Percentiles rank a stretch among this genome's conserved stretches.
Conservation (phyloP, 1,139 yeast species). For the Schwanniomyces etchellsii region DNA sequence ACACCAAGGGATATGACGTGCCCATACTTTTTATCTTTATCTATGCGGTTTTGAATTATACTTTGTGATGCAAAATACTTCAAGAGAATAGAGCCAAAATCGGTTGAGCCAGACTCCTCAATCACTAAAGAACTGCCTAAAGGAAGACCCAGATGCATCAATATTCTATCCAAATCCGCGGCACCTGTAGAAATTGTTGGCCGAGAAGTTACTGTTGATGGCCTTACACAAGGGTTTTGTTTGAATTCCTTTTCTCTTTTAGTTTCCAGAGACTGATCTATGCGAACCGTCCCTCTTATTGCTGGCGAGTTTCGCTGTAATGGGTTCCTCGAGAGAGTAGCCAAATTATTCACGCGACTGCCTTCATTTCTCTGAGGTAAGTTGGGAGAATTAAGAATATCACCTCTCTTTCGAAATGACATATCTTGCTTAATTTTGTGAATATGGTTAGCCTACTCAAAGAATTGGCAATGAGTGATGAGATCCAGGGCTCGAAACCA, state of each 20-base stretch:
- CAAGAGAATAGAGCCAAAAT: conserved; percentile 69
- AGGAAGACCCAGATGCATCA: conserved; percentile 85
- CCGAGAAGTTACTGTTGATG: conserved; percentile 71
- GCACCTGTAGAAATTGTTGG: conserved; percentile 78
- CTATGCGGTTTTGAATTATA: conserved; percentile 56
- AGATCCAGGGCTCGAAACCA: too few species aligned
- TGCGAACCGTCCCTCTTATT: conserved; percentile 4
- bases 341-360: too few species aligned
- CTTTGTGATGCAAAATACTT: conserved; percentile 81
- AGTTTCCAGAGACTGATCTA: conserved; percentile 6
- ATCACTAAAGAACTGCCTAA: conserved; percentile 64
- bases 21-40: conserved; percentile 30
- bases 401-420: conserved; percentile 73
- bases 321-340: too few species aligned
- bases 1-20: conserved; percentile 68
- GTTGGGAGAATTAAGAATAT: conserved; percentile 47
- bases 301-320: too few species aligned
- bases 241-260: conserved; percentile 8
- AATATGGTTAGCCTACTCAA: too few species aligned
- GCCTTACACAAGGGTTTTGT: conserved; percentile 59
- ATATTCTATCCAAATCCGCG: conserved; percentile 63
- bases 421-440: too few species aligned
- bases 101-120: conserved; percentile 88
- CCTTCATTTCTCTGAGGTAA: too few species aligned
- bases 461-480: too few species aligned